phyloP scores from a whole-genome alignment of 805 yeast genomes.

The Candida cerambycidarum region DNA sequence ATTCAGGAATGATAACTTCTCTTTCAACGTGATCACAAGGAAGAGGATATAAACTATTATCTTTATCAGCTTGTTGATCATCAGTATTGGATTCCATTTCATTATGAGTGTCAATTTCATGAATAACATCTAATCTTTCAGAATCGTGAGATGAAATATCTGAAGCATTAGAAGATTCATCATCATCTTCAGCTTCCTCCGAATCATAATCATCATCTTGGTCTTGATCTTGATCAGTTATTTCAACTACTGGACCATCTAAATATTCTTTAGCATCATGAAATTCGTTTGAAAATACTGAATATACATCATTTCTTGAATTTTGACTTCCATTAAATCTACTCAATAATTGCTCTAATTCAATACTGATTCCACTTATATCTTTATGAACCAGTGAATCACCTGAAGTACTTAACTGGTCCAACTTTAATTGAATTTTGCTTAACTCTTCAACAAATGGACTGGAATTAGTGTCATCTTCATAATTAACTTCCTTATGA shows the following conservation, averaged over 20 bases:
- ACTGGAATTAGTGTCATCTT: conserved; percentile 5
- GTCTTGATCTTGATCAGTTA: conserved; percentile 21
- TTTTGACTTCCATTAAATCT: conserved; percentile 13
- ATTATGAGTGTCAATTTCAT: conserved; percentile 5
- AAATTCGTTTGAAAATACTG: conserved; percentile 31
- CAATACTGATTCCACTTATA: conserved; percentile 15
- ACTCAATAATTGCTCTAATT: conserved; percentile 20
- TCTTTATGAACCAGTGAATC: neutral
- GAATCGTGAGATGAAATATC: conserved; percentile 1
- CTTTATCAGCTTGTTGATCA: conserved; percentile 19
- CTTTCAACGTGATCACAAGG: conserved; percentile 52
- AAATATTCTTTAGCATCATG: conserved; percentile 67
- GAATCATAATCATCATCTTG: conserved; percentile 19
- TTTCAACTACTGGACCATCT: conserved; percentile 58
- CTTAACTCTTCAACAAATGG: conserved; percentile 20
- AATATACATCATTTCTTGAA: conserved; percentile 22
- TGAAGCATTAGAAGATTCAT: conserved; percentile 17
- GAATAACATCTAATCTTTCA: conserved; percentile 1
- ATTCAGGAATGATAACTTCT: conserved; percentile 56
- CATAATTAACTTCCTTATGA: conserved; percentile 14
- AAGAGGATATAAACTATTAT: conserved; percentile 61
- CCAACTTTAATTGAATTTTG: conserved; percentile 14
- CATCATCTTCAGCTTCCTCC: conserved; percentile 19
- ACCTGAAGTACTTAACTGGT: neutral
- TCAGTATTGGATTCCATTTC: conserved; percentile 9